A percentile compares a stretch with the other conserved stretches of the same genome.
These are phyloP conservation scores for Marvania coccoides DNA, from an alignment of 139 green algal species.

Conservation along the genomic window DNA sequence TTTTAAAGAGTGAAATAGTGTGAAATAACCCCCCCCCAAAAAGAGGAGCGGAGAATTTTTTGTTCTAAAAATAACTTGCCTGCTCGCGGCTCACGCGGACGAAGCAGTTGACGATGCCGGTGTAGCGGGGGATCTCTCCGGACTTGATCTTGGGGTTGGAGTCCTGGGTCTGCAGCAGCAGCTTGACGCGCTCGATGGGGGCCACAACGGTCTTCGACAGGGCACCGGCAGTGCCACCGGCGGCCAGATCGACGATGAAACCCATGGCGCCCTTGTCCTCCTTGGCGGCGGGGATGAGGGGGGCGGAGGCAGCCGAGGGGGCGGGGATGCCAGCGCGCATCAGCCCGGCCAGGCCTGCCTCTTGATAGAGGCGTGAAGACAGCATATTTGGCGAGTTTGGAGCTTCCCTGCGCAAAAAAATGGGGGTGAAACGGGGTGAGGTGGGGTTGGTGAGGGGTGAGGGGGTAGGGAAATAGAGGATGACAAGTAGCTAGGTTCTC, in stretches of 20 bases:
- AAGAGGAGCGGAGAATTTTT: too few relatives aligned
- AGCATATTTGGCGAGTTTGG: constrained; percentile 31
- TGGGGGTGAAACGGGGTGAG: too few relatives aligned
- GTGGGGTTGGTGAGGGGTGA: too few relatives aligned
- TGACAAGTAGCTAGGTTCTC: too few relatives aligned
- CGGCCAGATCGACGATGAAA: constrained; percentile 68
- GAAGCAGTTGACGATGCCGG: constrained; percentile 95
- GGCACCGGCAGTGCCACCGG: constrained; percentile 69
- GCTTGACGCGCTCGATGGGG: constrained; percentile 96
- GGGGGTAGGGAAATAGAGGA: too few relatives aligned
- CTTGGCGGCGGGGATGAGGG: constrained; percentile 6
- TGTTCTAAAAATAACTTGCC: too few relatives aligned
- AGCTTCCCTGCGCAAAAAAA: too few relatives aligned
- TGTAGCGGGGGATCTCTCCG: constrained; percentile 76
- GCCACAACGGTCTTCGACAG: constrained; percentile 92
- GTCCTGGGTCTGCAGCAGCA: constrained; percentile 89
- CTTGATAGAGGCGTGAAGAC: constrained; percentile 33
- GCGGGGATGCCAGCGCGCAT: constrained; percentile 6
- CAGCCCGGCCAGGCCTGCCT: constrained; percentile 33
- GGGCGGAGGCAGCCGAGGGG: not conserved
- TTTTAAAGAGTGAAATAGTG: too few relatives aligned
- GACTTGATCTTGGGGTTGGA: constrained; percentile 73
- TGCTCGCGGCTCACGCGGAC: constrained; percentile 68
- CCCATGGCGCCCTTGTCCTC: constrained; percentile 17
- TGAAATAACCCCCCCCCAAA: too few relatives aligned